A percentile compares a stretch with the other conserved stretches of the same genome.
Evolutionary conservation across 2,329 filamentous ascomycete species (phyloP).

Genomic region (Neobulgaria alba): DNA sequence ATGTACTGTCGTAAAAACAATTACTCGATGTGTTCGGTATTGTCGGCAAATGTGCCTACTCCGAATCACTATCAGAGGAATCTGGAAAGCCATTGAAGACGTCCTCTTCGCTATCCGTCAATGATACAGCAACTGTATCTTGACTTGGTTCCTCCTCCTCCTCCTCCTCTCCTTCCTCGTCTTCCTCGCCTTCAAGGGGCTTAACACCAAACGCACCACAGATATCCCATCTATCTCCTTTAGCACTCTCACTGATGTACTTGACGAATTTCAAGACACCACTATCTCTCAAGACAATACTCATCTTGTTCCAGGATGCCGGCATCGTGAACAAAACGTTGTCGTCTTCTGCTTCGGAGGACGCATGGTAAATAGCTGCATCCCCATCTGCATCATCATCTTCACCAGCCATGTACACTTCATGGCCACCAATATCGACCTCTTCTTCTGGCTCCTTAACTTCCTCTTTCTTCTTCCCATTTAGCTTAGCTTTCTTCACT

Average conservation of each 20-base stretch:
- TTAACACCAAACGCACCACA: conserved; percentile 69
- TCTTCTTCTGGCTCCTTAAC: conserved; percentile 25
- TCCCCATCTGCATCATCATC: conserved; percentile 55
- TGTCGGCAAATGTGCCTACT: conserved; percentile 15
- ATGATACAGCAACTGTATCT: conserved; percentile 20
- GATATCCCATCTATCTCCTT: conserved; percentile 89
- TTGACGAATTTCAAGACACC: conserved; percentile 91
- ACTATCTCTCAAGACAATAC: conserved; percentile 78
- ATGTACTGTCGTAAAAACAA: no score
- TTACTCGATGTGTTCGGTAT: neutral
- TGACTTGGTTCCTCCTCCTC: conserved; percentile 27
- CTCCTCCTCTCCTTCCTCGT: conserved; percentile 31
- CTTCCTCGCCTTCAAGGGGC: conserved; percentile 35
- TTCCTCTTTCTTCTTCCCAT: conserved; percentile 29
- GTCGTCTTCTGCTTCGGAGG: conserved; percentile 51
- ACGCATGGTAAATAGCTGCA: conserved; percentile 79
- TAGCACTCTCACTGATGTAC: conserved; percentile 76
- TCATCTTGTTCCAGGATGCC: conserved; percentile 81
- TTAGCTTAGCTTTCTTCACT: conserved; percentile 19
- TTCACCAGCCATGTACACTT: conserved; percentile 90
- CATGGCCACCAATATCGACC: conserved; percentile 64
- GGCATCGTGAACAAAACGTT: conserved; percentile 61
- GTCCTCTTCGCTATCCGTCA: conserved; percentile 38
- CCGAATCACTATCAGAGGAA: conserved; percentile 27
- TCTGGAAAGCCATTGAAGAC: conserved; percentile 51